Conservation (phyloP, 208 protist species). For the Leptomonas pyrrhocoris region DNA sequence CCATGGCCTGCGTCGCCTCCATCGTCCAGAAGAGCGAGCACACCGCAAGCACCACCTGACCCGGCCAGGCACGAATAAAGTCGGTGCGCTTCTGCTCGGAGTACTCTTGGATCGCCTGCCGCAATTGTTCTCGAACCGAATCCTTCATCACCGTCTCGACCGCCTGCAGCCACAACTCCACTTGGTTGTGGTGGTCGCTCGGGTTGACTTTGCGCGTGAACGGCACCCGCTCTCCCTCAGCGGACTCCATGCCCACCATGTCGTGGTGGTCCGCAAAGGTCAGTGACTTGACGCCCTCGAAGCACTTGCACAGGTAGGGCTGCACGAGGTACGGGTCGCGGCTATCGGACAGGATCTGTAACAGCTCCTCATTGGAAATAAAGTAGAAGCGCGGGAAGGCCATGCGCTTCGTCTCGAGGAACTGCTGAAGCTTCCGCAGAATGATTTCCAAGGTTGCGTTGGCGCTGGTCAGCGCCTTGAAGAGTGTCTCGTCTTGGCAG, state of each 20-base stretch:
- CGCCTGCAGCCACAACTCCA: slow-evolving; percentile 95
- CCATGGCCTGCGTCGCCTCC: slow-evolving; percentile 92
- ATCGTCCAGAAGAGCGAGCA: slow-evolving; percentile 94
- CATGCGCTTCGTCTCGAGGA: slow-evolving; percentile 98
- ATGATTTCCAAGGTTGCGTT: slow-evolving; percentile 96
- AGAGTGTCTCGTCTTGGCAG: slow-evolving; percentile 93
- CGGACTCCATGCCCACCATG: slow-evolving; percentile 92
- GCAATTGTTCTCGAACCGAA: slow-evolving; percentile 85
- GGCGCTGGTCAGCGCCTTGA: slow-evolving; percentile 88
- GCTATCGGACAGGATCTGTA: slow-evolving; percentile 96
- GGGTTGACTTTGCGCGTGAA: slow-evolving; percentile 88
- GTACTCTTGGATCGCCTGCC: slow-evolving; percentile 88
- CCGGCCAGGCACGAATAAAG: slow-evolving; percentile 94
- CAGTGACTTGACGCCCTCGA: slow-evolving; percentile 95
- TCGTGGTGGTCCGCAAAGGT: slow-evolving; percentile 91
- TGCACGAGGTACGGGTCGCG: slow-evolving; percentile 96
- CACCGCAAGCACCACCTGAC: slow-evolving; percentile 93
- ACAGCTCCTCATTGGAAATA: slow-evolving; percentile 95
- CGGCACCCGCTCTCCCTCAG: slow-evolving; percentile 89
- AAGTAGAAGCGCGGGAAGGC: slow-evolving; percentile 98
- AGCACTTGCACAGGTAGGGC: slow-evolving; percentile 96
- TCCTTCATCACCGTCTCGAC: slow-evolving; percentile 94
- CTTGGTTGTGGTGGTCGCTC: slow-evolving; percentile 86
- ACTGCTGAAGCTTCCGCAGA: slow-evolving; percentile 97
- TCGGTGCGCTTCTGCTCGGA: slow-evolving; percentile 67